Evolutionary conservation across 1,284 basidiomycete species (phyloP).

Genomic region (Caloboletus inedulis): DNA sequence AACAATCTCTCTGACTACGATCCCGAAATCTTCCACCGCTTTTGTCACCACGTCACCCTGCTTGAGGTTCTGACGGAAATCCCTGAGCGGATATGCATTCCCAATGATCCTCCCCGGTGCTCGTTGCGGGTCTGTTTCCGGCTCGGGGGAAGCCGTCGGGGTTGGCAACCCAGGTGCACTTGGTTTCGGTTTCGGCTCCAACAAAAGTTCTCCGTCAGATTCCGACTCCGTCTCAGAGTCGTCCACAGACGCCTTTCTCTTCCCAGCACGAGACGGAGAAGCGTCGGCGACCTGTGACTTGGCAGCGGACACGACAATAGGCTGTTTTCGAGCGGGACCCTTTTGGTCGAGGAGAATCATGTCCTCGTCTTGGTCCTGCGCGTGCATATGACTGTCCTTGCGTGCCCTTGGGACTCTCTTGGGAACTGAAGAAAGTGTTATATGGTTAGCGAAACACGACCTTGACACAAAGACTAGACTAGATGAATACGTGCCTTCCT

Average conservation of each 20-base stretch:
- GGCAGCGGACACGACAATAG: background rate
- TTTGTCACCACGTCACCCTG: slow-evolving; percentile 78
- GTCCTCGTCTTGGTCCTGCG: slow-evolving; percentile 60
- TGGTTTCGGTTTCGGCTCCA: slow-evolving; percentile 21
- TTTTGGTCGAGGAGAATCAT: slow-evolving; percentile 60
- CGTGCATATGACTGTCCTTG: slow-evolving; percentile 59
- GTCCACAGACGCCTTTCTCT: slow-evolving; percentile 29
- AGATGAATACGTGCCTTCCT: slow-evolving; percentile 50
- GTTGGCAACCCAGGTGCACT: slow-evolving; percentile 38
- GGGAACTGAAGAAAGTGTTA: slow-evolving; percentile 43
- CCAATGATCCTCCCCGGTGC: slow-evolving; percentile 65
- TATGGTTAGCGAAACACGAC: slow-evolving; percentile 2
- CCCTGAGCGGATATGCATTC: slow-evolving; percentile 66
- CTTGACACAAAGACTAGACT: background rate
- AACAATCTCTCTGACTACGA: slow-evolving; percentile 69
- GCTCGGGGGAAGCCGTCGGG: slow-evolving; percentile 50
- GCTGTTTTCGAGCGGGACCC: slow-evolving; percentile 29
- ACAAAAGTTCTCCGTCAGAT: slow-evolving; percentile 37
- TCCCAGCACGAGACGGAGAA: slow-evolving; percentile 20
- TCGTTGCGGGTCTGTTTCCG: slow-evolving; percentile 40
- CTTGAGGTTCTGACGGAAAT: slow-evolving; percentile 69
- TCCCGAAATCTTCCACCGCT: slow-evolving; percentile 74
- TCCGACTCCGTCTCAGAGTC: slow-evolving; percentile 46
- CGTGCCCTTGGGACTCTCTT: slow-evolving; percentile 49
- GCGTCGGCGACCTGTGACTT: slow-evolving; percentile 4